Percentiles rank a stretch among this genome's conserved stretches.
Conservation (phyloP, 2,329 filamentous ascomycete genomes). For the Phaeosphaeriaceae sp. region DNA sequence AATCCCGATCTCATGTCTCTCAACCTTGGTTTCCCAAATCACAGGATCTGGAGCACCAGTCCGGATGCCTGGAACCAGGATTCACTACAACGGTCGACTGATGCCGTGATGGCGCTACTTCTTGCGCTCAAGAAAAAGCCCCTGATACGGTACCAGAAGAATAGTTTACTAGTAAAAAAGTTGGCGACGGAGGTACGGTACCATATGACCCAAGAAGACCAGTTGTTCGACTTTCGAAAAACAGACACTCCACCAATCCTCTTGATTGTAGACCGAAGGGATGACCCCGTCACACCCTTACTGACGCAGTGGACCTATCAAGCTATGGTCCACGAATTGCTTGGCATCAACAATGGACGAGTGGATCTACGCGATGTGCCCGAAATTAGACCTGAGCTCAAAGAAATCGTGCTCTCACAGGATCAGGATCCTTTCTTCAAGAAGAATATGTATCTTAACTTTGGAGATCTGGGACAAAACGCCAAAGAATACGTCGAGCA, state of each 20-base stretch:
- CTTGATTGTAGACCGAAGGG: slow-evolving; percentile 85
- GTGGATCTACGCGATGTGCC: slow-evolving; percentile 86
- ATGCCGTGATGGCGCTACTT: slow-evolving; percentile 83
- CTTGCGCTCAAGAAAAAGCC: slow-evolving; percentile 96
- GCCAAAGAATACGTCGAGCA: slow-evolving; percentile 99
- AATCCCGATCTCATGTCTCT: slow-evolving; percentile 93
- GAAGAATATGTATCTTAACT: slow-evolving; percentile 99
- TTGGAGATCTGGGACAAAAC: slow-evolving; percentile 91
- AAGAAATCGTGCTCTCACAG: slow-evolving; percentile 92
- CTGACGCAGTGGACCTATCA: slow-evolving; percentile 99
- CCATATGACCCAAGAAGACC: slow-evolving; percentile 92
- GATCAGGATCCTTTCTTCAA: slow-evolving; percentile 99
- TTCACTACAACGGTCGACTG: slow-evolving; percentile 81
- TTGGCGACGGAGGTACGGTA: slow-evolving; percentile 91
- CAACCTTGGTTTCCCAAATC: slow-evolving; percentile 72
- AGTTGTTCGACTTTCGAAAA: slow-evolving; percentile 94
- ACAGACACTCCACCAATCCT: slow-evolving; percentile 94
- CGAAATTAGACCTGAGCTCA: slow-evolving; percentile 83
- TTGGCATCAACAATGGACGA: slow-evolving; percentile 93
- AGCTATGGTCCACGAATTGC: slow-evolving; percentile 97
- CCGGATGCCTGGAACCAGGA: slow-evolving; percentile 93
- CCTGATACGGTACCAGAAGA: slow-evolving; percentile 90
- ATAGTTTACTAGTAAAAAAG: slow-evolving; percentile 88
- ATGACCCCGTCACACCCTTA: slow-evolving; percentile 92
- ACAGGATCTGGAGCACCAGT: slow-evolving; percentile 79